Conservation (phyloP, 257 asterid genomes). For the Lavandula angustifolia region DNA sequence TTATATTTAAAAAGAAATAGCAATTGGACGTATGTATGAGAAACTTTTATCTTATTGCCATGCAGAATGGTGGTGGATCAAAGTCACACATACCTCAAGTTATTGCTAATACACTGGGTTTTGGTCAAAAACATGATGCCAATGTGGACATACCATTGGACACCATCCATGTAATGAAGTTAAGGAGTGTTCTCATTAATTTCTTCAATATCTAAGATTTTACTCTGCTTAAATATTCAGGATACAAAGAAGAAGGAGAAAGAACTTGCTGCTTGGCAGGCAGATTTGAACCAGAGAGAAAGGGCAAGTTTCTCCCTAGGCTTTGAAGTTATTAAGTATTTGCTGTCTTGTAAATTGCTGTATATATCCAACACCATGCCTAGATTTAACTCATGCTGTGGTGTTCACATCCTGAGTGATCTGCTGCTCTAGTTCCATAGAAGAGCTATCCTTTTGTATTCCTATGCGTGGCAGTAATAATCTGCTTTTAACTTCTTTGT, state of each 20-base stretch:
- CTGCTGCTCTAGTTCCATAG: background rate
- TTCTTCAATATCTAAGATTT: slow-evolving; percentile 17
- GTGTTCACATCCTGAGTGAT: background rate
- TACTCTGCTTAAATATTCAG: slow-evolving; percentile 45
- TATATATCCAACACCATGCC: background rate
- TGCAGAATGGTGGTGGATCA: slow-evolving; percentile 81
- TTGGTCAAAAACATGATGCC: slow-evolving; percentile 92
- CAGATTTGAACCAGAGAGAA: slow-evolving; percentile 81
- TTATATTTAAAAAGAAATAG: background rate
- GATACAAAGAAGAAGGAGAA: slow-evolving; percentile 73
- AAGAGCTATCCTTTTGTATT: background rate
- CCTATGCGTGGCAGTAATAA: slow-evolving; percentile 3
- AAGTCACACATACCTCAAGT: slow-evolving; percentile 77
- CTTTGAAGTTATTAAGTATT: slow-evolving; percentile 1
- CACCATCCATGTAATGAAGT: slow-evolving; percentile 59
- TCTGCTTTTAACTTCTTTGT: background rate
- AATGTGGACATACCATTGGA: slow-evolving; percentile 88
- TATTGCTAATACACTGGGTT: slow-evolving; percentile 78
- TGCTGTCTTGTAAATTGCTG: slow-evolving; percentile 1
- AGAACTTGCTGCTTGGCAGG: slow-evolving; percentile 86
- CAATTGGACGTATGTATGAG: background rate
- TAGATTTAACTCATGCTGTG: slow-evolving; percentile 9
- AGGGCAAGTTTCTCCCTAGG: slow-evolving; percentile 50
- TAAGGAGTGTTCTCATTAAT: slow-evolving; percentile 12
- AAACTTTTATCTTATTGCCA: background rate